Conservation (phyloP, 257 asterid genomes). For the Rubia yunnanensis region DNA sequence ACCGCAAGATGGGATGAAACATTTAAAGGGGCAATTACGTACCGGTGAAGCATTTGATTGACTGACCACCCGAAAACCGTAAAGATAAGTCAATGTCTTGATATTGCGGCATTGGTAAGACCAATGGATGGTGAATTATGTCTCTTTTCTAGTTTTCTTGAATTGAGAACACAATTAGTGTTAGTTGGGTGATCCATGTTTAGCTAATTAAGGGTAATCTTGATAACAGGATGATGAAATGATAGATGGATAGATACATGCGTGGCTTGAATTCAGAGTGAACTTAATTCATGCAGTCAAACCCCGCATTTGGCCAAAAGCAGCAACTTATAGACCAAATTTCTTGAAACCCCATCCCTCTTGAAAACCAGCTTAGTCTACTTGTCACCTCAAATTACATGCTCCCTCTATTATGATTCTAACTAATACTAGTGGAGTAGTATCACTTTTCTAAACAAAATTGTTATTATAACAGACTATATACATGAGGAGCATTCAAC, state of each 20-base stretch:
- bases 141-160: background rate
- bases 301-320: background rate
- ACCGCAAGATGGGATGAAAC: background rate
- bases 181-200: background rate
- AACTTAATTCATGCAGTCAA: background rate
- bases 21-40: background rate
- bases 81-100: background rate
- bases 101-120: background rate
- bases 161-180: background rate
- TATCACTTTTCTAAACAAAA: no score
- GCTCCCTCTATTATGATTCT: background rate
- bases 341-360: background rate
- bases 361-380: background rate
- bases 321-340: background rate
- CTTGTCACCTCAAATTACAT: background rate
- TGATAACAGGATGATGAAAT: background rate
- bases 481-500: no score
- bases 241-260: background rate
- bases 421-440: no score
- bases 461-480: no score
- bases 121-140: background rate
- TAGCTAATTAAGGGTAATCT: background rate
- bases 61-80: background rate
- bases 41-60: background rate
- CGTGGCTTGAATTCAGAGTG: background rate